Base-by-base conservation (phyloP, 2,329 filamentous ascomycete genomes). In the Ophiostoma quercus region DNA sequence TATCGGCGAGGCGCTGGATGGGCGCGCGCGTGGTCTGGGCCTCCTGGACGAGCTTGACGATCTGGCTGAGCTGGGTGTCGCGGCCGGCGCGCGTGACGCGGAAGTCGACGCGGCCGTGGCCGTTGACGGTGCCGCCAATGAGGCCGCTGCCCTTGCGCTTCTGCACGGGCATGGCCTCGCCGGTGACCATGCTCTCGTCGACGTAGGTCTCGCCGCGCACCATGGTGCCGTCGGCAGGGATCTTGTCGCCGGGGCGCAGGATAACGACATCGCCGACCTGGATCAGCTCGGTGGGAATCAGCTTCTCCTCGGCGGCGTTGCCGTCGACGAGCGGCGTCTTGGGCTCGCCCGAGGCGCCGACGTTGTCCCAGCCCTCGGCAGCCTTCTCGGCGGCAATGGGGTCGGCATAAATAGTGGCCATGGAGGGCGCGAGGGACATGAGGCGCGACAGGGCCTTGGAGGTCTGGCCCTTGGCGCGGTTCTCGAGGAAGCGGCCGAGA, bases 131-230 rank as follows among this genome's bases (percentile, higher is more conserved):
- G 39, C 95, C 95, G 67, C 93, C 95, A 78, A 98, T 95, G 70
- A 99, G 82, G 62, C 87, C 80, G 74, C 88, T 88, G 9, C 91
- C 92, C 75, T 92, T 90, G 74, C 87, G 89, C 81, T 99, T 99
- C 75, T 92, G 88, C 47, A 98, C 93, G 0, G 95, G 94, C 86
- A 97, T 94, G 2, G 95, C 91, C 81, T 99, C 95, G 74, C 95
- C 95, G 6, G 95, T 99, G 67, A 99, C 94, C 94, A 98, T 98
- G 77, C 93, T 97, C 80, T 99, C 95, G 74, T 99, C 93, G 29
- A 97, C 87, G 76, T 96, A 97, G 47, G 92, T 96, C 79, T 97
- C 92, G 41, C 95, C 95, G 68, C 91, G 88, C 70, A 92, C 92
- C 68, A 99, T 86, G 9, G 88, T 85, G 66, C 95, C 95, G 77